phyloP scores from a whole-genome alignment of 2,329 filamentous ascomycete genomes.

The Hymenoscyphus repandus region DNA sequence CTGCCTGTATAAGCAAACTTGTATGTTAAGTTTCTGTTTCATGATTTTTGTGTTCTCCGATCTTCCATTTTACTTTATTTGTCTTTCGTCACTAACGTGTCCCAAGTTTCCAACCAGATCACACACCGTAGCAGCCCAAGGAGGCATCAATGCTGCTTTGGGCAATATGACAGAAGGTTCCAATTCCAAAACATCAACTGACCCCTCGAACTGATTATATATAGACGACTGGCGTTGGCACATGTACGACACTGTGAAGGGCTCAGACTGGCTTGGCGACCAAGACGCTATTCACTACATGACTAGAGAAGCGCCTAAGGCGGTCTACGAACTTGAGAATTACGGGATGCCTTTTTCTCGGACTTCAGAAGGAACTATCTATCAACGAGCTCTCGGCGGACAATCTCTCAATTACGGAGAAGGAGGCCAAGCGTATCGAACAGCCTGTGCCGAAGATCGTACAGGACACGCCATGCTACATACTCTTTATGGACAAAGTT shows the following conservation, averaged over 20 bases:
- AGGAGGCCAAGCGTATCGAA: conserved; percentile 44
- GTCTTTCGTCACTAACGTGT: background rate
- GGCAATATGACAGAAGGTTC: conserved; percentile 39
- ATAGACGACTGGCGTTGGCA: conserved; percentile 55
- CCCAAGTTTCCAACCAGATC: conserved; percentile 53
- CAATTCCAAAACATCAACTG: background rate
- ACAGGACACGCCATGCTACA: conserved; percentile 29
- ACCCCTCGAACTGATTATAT: conserved; percentile 36
- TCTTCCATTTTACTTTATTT: background rate
- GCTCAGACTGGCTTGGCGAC: conserved; percentile 53
- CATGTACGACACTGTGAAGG: conserved; percentile 56
- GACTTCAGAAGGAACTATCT: conserved; percentile 40
- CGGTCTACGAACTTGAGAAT: conserved; percentile 50
- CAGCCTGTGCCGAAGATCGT: conserved; percentile 36
- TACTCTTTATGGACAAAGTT: conserved; percentile 43
- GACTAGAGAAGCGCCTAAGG: conserved; percentile 48
- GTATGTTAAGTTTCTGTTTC: conserved; percentile 1
- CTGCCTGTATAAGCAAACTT: conserved; percentile 59
- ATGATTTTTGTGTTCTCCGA: background rate
- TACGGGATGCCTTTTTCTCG: conserved; percentile 51
- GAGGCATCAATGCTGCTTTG: conserved; percentile 56
- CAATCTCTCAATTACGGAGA: conserved; percentile 42
- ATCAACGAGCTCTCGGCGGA: conserved; percentile 43
- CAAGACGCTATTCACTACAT: conserved; percentile 57
- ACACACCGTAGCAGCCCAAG: conserved; percentile 63